Evolutionary conservation across 2,329 filamentous ascomycete genomes (phyloP).

Genomic region (Cladobotryum protrusum): DNA sequence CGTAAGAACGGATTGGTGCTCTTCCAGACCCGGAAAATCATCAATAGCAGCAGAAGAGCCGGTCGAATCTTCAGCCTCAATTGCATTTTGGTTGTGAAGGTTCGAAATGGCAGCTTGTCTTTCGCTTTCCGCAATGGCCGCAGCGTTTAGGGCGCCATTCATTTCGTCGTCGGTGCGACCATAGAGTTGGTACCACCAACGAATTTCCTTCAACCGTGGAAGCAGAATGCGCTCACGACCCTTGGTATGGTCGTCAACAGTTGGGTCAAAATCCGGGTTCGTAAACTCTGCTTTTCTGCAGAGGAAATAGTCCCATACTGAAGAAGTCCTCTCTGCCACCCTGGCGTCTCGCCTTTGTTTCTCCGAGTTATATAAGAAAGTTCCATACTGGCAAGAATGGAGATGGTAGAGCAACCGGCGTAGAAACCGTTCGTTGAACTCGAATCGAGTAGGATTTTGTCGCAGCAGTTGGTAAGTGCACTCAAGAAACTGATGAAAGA

Average conservation of each 20-base stretch:
- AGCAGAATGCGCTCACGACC: slow-evolving; percentile 81
- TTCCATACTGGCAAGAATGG: slow-evolving; percentile 94
- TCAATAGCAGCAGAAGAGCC: slow-evolving; percentile 17
- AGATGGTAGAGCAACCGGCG: slow-evolving; percentile 85
- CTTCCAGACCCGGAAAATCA: slow-evolving; percentile 31
- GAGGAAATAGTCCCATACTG: slow-evolving; percentile 95
- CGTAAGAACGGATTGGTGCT: slow-evolving; percentile 49
- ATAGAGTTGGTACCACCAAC: slow-evolving; percentile 92
- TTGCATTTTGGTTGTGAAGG: slow-evolving; percentile 25
- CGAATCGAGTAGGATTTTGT: slow-evolving; percentile 83
- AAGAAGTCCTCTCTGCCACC: slow-evolving; percentile 66
- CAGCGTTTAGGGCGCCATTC: slow-evolving; percentile 63
- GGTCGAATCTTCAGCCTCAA: slow-evolving; percentile 21
- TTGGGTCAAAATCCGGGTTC: slow-evolving; percentile 70
- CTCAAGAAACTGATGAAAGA: slow-evolving; percentile 97
- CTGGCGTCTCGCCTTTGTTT: slow-evolving; percentile 71
- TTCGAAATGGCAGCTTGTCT: slow-evolving; percentile 31
- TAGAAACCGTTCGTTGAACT: slow-evolving; percentile 93
- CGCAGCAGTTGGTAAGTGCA: slow-evolving; percentile 84
- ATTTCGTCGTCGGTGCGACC: slow-evolving; percentile 85
- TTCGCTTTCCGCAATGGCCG: slow-evolving; percentile 43
- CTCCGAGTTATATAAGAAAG: slow-evolving; percentile 92
- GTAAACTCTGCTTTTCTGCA: slow-evolving; percentile 72
- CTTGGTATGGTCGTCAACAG: slow-evolving; percentile 70
- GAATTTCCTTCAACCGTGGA: slow-evolving; percentile 67